Evolutionary conservation across 2,329 filamentous ascomycete genomes (phyloP).

Genomic region (Aspergillus bombycis): DNA sequence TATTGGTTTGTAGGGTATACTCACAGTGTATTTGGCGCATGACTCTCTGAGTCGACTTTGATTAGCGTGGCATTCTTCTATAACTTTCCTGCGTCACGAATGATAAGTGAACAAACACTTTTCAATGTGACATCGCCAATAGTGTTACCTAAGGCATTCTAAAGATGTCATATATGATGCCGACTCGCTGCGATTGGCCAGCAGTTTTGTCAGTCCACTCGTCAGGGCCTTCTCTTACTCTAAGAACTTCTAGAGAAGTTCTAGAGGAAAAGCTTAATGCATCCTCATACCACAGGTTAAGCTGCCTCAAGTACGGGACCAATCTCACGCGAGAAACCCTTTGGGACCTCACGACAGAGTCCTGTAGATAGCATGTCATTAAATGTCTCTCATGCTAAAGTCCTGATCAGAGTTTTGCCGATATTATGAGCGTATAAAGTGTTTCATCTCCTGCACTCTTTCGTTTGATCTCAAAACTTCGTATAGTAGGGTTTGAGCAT

Average conservation of each 20-base stretch:
- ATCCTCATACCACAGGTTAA: background rate
- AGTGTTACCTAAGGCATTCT: background rate
- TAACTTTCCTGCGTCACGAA: too few species aligned
- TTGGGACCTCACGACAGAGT: background rate
- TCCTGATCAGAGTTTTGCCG: background rate
- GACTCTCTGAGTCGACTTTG: background rate
- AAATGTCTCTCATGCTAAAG: background rate
- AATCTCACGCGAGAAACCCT: background rate
- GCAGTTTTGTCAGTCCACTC: background rate
- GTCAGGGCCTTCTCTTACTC: background rate
- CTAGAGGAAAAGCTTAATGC: constrained; percentile 1
- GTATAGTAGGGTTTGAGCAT: background rate
- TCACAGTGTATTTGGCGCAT: background rate
- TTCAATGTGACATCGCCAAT: background rate
- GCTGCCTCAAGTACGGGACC: background rate
- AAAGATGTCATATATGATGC: background rate
- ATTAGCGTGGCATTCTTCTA: background rate
- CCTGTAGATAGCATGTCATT: background rate
- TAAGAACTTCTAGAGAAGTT: background rate
- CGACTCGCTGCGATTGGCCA: background rate
- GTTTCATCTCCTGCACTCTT: background rate
- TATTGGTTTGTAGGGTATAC: background rate
- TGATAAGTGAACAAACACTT: background rate
- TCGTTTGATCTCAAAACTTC: background rate
- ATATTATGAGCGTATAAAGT: background rate